Conservation (phyloP, 331 rosid species). For the Malus hybrid region DNA sequence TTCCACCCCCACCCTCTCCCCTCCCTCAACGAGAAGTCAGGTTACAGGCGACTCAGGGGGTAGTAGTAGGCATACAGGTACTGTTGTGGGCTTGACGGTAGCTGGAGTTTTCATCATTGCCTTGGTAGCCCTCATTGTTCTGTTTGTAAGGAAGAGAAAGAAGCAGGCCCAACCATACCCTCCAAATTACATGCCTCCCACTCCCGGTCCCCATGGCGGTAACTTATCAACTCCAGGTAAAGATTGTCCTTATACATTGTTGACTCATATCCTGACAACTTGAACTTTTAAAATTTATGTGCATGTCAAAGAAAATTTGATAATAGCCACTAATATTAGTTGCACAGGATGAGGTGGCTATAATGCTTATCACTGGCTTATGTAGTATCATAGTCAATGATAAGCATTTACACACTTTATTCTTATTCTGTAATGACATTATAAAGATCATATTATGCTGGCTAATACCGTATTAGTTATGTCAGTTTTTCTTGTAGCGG, state of each 20-base stretch:
- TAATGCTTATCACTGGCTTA: neutral
- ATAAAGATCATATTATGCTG: neutral
- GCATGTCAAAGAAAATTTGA: too few species aligned
- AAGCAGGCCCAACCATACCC: conserved; percentile 12
- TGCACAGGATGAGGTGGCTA: too few species aligned
- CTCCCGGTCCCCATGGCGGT: neutral
- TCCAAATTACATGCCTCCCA: conserved; percentile 22
- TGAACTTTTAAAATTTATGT: too few species aligned
- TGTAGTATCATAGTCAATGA: too few species aligned
- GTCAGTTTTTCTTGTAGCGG: neutral
- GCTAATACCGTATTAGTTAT: neutral
- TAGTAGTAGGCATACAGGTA: neutral
- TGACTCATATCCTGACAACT: neutral
- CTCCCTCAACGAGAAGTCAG: neutral
- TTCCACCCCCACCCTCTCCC: neutral
- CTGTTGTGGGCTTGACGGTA: conserved; percentile 32
- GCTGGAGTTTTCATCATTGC: conserved; percentile 40
- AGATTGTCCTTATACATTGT: neutral
- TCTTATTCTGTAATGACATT: neutral
- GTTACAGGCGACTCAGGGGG: neutral
- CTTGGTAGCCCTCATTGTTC: conserved; percentile 30
- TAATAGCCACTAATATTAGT: neutral
- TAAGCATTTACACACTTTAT: neutral
- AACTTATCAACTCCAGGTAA: conserved; percentile 34
- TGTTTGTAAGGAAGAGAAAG: conserved; percentile 17